Percentiles rank a stretch among this genome's conserved stretches.
Evolutionary conservation across 495 filamentous ascomycete species (phyloP).

Genomic region (Aspergillus asperescens): DNA sequence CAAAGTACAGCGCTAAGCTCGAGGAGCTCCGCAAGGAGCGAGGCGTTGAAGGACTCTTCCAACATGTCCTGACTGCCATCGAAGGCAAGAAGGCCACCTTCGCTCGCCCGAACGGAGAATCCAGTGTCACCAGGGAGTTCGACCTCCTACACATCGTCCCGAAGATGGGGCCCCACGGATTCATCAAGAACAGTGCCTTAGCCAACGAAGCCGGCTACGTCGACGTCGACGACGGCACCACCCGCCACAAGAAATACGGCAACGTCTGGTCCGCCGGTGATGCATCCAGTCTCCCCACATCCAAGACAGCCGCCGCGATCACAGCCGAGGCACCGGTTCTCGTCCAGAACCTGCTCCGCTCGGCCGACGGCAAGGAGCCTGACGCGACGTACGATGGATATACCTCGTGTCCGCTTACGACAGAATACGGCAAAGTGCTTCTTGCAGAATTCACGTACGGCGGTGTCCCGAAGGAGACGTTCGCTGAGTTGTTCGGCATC

Average conservation of each 20-base stretch:
- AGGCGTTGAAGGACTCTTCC: slow-evolving; percentile 60
- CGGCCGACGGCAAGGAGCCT: slow-evolving; percentile 50
- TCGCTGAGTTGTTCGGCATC: slow-evolving; percentile 49
- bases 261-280: slow-evolving; percentile 70
- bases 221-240: slow-evolving; percentile 56
- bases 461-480: slow-evolving; percentile 66
- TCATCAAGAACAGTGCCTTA: slow-evolving; percentile 52
- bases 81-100: slow-evolving; percentile 55
- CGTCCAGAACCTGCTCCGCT: slow-evolving; percentile 49
- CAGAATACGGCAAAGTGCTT: slow-evolving; percentile 61
- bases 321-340: slow-evolving; percentile 58
- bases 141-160: slow-evolving; percentile 57
- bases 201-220: slow-evolving; percentile 60
- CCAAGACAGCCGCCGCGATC: slow-evolving; percentile 64
- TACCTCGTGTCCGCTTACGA: slow-evolving; percentile 63
- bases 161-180: slow-evolving; percentile 57
- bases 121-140: slow-evolving; percentile 47
- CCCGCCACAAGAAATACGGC: slow-evolving; percentile 55
- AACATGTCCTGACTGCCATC: slow-evolving; percentile 59
- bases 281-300: slow-evolving; percentile 60
- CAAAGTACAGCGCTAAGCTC: slow-evolving; percentile 59
- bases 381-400: slow-evolving; percentile 59
- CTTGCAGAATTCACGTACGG: slow-evolving; percentile 70
- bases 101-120: slow-evolving; percentile 38
- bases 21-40: slow-evolving; percentile 58